phyloP scores from a whole-genome alignment of 2,329 filamentous ascomycete genomes.

The Dactylellina parvicollis region DNA sequence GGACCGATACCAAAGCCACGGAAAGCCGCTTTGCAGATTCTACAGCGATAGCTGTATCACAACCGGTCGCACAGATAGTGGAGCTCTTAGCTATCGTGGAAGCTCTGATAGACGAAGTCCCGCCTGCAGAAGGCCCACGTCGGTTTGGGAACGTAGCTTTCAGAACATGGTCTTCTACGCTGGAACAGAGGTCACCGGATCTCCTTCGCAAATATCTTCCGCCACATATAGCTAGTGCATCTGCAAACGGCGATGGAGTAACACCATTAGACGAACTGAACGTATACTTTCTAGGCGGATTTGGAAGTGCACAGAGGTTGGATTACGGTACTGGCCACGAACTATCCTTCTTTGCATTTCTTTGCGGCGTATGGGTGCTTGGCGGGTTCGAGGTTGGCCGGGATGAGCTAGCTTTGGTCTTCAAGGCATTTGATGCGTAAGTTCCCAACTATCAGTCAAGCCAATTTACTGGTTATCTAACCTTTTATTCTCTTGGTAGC shows the following conservation, averaged over 20 bases:
- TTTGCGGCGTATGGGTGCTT: constrained; percentile 91
- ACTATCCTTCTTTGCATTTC: constrained; percentile 89
- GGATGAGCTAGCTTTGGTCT: constrained; percentile 57
- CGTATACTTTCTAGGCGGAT: constrained; percentile 82
- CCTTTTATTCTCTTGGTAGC: constrained; percentile 62
- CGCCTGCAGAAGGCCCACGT: constrained; percentile 84
- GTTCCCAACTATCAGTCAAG: constrained; percentile 61
- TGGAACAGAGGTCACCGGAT: constrained; percentile 64
- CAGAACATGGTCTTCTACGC: constrained; percentile 80
- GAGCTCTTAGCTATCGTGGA: constrained; percentile 73
- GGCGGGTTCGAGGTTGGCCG: constrained; percentile 74
- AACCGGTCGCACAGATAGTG: constrained; percentile 73
- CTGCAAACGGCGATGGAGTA: constrained; percentile 55
- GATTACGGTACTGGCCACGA: constrained; percentile 98
- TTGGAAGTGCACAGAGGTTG: constrained; percentile 86
- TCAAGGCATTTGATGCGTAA: constrained; percentile 74
- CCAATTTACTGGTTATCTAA: not conserved
- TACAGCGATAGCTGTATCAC: constrained; percentile 63
- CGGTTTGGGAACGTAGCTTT: constrained; percentile 94
- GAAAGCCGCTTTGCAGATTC: constrained; percentile 64
- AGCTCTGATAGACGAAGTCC: constrained; percentile 77
- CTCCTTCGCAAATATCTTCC: constrained; percentile 71
- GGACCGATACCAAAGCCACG: constrained; percentile 62
- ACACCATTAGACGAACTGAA: constrained; percentile 74
- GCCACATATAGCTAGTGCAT: constrained; percentile 61